Evolutionary conservation across 2,329 filamentous ascomycete genomes (phyloP), one percentile per base, ranked within the genome.

Genomic region (Colletotrichum higginsianum): DNA sequence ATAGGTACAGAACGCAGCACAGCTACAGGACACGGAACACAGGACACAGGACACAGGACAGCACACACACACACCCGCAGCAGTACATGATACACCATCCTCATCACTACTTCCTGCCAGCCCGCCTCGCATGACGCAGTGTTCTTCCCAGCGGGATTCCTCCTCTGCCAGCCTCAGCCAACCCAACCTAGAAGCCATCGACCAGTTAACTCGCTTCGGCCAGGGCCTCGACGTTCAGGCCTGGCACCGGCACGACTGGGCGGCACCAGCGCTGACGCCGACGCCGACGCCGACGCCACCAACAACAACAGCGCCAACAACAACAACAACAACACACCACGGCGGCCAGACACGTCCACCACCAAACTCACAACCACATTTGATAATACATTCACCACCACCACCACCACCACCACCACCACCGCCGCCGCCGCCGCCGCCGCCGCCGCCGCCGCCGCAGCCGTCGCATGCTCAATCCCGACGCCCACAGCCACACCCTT

Each of bases 111-210:
- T 35, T 35, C 30, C 30, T 35, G 30, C 30, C 30, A 35, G 42
- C 50, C 64, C 21, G 65, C 68, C 65, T 67, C 67, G 65, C 40
- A 72, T 72, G 69, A 72, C 69, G 69, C 69, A 69, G 69, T 72
- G 69, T 64, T 55, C 69, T n/a, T 49, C 69, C 65, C 47, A 72
- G 58, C 69, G 65, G 23, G 69, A 72, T 69, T 69, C 69, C 69
- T 69, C 69, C 69, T 69, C 69, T 64, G 69, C 65, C 64, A 65
- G 65, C 60, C 26, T 72, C 47, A 47, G 56, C 47, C 69, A 72
- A 69, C 69, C 69, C 44, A 72, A 72, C 30, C 44, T 72, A 60
- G 69, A 72, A 15, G 69, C 69, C 21, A 72, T 72, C 42, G 40
- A 72, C 60, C 69, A 72, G 64, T 72, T 72, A 60, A 72, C 69